phyloP scores from a whole-genome alignment of 306 rosid species.

The Leucaena leucocephala region DNA sequence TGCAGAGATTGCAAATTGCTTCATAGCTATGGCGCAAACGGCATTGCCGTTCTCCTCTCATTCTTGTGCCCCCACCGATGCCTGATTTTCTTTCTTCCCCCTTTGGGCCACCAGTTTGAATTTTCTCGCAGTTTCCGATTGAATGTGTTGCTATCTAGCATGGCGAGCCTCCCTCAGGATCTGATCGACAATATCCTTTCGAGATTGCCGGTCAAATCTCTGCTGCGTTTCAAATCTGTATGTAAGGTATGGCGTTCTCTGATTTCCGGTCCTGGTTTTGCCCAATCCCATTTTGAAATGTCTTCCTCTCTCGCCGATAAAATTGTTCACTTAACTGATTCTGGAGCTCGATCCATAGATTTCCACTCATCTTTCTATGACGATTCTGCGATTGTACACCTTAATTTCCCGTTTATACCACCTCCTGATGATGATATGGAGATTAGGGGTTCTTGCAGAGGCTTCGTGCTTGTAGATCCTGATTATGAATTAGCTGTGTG shows the following conservation, averaged over 20 bases:
- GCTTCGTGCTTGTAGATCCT: not conserved
- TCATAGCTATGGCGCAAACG: too few relatives aligned
- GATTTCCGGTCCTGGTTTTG: constrained; percentile 1
- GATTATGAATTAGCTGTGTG: not conserved
- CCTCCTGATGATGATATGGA: not conserved
- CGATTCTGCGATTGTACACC: not conserved
- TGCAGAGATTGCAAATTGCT: too few relatives aligned
- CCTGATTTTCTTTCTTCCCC: too few relatives aligned
- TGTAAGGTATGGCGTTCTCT: constrained; percentile 3
- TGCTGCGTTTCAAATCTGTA: constrained; percentile 2
- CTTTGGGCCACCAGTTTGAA: too few relatives aligned
- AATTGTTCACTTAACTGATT: not conserved
- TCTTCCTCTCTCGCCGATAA: not conserved
- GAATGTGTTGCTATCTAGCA: not conserved
- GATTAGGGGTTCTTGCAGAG: constrained; percentile 12
- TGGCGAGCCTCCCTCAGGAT: not conserved
- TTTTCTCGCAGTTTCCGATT: not conserved
- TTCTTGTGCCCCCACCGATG: too few relatives aligned
- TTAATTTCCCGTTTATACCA: not conserved
- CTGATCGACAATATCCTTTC: not conserved
- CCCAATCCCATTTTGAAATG: not conserved
- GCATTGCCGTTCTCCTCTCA: too few relatives aligned
- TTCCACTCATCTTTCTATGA: not conserved
- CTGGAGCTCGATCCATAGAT: not conserved
- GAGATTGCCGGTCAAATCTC: constrained; percentile 15